These are phyloP conservation scores for Leishmania aethiopica DNA, from an alignment of 208 protist genomes.

Conservation along the genomic window DNA sequence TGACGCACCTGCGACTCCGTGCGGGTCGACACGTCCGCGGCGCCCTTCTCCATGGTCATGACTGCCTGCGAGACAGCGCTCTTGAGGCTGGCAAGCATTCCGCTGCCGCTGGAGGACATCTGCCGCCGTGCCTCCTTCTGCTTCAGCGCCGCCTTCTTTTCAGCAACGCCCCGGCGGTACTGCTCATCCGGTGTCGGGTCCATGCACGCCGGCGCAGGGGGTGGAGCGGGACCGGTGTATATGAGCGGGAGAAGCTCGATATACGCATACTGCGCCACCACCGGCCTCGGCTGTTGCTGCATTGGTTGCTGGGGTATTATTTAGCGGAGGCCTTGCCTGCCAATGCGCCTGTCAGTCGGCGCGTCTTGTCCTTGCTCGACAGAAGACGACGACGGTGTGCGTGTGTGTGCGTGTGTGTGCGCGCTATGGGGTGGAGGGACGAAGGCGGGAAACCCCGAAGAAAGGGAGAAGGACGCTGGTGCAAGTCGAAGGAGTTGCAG, in stretches of 20 bases:
- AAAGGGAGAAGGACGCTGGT: background rate
- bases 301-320: background rate
- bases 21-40: constrained; percentile 43
- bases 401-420: background rate
- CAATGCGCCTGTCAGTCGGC: background rate
- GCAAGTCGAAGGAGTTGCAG: background rate
- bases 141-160: constrained; percentile 35
- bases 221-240: constrained; percentile 58
- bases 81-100: constrained; percentile 29
- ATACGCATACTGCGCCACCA: constrained; percentile 20
- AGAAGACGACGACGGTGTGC: background rate
- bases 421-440: background rate
- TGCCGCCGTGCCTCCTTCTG: constrained; percentile 31
- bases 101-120: constrained; percentile 20
- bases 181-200: constrained; percentile 82
- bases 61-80: constrained; percentile 39
- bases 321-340: background rate
- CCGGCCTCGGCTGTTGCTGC: background rate
- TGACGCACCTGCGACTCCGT: constrained; percentile 65
- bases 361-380: no score
- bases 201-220: constrained; percentile 54
- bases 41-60: constrained; percentile 54
- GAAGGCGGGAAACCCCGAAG: no score
- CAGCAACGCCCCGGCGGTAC: constrained; percentile 31
- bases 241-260: constrained; percentile 47